Conservation (phyloP, 164 flowering plant genomes). For the Vitis riparia region DNA sequence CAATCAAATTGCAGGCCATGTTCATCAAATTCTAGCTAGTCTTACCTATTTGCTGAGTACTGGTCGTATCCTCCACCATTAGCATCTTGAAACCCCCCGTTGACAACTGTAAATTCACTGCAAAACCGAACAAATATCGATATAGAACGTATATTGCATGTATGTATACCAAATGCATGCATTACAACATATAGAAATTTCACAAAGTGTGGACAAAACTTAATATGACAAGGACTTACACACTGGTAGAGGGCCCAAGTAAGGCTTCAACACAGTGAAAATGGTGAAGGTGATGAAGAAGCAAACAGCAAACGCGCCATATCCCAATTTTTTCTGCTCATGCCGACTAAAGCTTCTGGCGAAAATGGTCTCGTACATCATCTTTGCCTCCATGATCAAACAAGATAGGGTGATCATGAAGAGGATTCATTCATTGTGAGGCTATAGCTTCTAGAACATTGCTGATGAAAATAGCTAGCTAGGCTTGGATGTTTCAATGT, state of each 20-base stretch:
- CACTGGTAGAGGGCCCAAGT: conserved; percentile 32
- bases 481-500: too few species aligned
- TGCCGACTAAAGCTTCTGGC: conserved; percentile 40
- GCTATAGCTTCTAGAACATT: too few species aligned
- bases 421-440: too few species aligned
- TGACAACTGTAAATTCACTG: conserved; percentile 45
- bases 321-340: conserved; percentile 39
- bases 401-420: too few species aligned
- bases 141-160: neutral
- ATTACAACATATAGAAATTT: too few species aligned
- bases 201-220: neutral
- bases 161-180: too few species aligned
- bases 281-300: conserved; percentile 25
- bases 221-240: conserved; percentile 33
- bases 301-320: conserved; percentile 28
- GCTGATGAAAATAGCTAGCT: too few species aligned
- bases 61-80: conserved; percentile 16
- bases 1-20: too few species aligned
- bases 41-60: neutral
- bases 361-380: conserved; percentile 32
- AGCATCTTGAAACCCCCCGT: conserved; percentile 24
- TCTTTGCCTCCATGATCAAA: conserved; percentile 4
- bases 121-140: neutral
- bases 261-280: conserved; percentile 35
- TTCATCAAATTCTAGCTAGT: neutral